phyloP scores from a whole-genome alignment of 2,329 filamentous ascomycete species.

The Dendryphion nanum region DNA sequence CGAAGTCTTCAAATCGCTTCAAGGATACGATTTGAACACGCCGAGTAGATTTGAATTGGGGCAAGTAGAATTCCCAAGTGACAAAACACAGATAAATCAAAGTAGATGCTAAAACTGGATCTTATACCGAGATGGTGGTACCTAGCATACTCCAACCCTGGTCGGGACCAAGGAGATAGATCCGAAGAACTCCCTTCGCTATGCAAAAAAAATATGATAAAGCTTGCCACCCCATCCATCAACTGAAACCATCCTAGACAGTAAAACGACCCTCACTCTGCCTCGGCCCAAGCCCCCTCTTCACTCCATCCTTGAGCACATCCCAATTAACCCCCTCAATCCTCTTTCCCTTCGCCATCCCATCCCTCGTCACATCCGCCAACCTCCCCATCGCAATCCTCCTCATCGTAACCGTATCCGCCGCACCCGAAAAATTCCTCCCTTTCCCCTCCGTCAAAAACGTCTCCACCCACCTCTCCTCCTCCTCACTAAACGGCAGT shows the following conservation, averaged over 20 bases:
- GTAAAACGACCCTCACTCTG: too few species aligned
- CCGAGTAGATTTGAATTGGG: too few species aligned
- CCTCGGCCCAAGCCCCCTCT: conserved; percentile 36
- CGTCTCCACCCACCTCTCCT: conserved; percentile 73
- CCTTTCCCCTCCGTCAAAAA: conserved; percentile 65
- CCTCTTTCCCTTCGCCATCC: conserved; percentile 40
- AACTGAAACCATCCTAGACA: too few species aligned
- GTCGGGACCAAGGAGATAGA: too few species aligned
- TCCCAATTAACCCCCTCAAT: conserved; percentile 56
- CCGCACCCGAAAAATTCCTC: conserved; percentile 62
- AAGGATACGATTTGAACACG: too few species aligned
- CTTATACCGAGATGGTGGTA: too few species aligned
- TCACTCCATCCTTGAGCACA: conserved; percentile 35
- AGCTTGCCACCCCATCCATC: background rate
- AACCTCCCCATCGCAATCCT: conserved; percentile 66
- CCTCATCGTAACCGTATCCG: conserved; percentile 73
- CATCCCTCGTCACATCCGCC: conserved; percentile 40
- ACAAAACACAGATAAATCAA: too few species aligned
- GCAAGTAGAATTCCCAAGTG: too few species aligned
- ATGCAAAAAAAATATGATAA: background rate
- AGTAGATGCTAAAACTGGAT: too few species aligned
- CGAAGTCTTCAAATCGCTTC: too few species aligned
- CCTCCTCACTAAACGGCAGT: conserved; percentile 66
- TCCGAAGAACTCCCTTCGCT: background rate
- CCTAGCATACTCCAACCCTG: too few species aligned